These are phyloP conservation scores for Bauhinia variegata DNA, from an alignment of 306 rosid species.

Conservation along the genomic window DNA sequence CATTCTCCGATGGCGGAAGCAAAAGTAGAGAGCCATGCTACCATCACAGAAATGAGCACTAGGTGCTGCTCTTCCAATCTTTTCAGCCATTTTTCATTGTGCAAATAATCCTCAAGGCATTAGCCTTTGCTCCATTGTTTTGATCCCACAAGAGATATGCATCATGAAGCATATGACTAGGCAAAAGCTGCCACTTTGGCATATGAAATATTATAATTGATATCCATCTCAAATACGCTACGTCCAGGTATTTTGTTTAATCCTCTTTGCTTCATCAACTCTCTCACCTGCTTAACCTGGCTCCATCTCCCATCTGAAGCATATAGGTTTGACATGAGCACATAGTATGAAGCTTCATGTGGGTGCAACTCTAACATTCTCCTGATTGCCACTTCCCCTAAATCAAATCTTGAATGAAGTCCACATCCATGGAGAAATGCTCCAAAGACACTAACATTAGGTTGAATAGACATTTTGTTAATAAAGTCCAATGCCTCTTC, in stretches of 20 bases:
- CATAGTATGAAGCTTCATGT: constrained; percentile 67
- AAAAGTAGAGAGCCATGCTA: background rate
- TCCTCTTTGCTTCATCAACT: constrained; percentile 65
- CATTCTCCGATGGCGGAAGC: no score
- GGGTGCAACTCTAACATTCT: constrained; percentile 74
- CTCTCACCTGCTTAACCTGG: constrained; percentile 70
- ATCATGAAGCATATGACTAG: constrained; percentile 11
- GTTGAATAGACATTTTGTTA: constrained; percentile 59
- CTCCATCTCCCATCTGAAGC: constrained; percentile 90
- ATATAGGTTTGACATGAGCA: constrained; percentile 73
- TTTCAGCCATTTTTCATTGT: background rate
- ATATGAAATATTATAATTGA: constrained; percentile 22
- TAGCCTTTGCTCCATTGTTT: background rate
- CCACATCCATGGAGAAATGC: constrained; percentile 88
- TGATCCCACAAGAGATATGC: constrained; percentile 11
- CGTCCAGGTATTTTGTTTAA: constrained; percentile 65
- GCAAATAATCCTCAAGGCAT: background rate
- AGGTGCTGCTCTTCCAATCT: background rate
- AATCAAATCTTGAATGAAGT: constrained; percentile 76
- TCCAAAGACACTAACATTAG: constrained; percentile 68
- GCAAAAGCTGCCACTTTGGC: constrained; percentile 40
- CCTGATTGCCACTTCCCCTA: constrained; percentile 63
- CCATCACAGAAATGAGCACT: background rate
- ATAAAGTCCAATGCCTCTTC: constrained; percentile 72
- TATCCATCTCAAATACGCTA: constrained; percentile 65